Evolutionary conservation across 208 protist genomes (phyloP), one percentile per base, ranked within the genome.

Genomic region (Phytomonas sp.): DNA sequence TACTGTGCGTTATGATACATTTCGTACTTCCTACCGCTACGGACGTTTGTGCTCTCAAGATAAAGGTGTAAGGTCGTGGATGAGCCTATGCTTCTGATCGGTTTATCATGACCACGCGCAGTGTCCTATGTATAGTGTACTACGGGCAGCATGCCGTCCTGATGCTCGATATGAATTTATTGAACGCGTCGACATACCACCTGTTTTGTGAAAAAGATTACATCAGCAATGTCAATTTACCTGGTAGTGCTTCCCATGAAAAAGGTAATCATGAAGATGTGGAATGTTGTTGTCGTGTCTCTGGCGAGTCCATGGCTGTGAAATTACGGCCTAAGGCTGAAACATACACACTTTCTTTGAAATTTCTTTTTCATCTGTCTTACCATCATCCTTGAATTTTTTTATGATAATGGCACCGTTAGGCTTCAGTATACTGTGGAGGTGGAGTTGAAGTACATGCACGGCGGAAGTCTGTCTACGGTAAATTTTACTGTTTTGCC

Each of bases 1-100:
- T 43, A 31, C 28, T 94, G 36, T 31, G 71, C 11, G 88, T 79
- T 36, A 71, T 89, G 46, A 80, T 88, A 64, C 73, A 84, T n/a
- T 26, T 94, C 4, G 66, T 72, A 40, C 30, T 92, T 26, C 46
- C 73, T 9, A 53, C 23, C 2, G 78, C 81, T 0, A 20, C 80
- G 3, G 63, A 79, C 37, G 60, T 86, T 29, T 36, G 77, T 31
- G 66, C 74, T 30, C 68, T 94, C 6, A 71, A 88, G 61, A 75
- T 80, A 11, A 36, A 72, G 53, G 23, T 91, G n/a, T n/a, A 20
- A 17, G 82, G 79, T 11, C 66, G 70, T 2, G 82, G 92, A 64
- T 59, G 46, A 9, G 68, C 82, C 0, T 60, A 43, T 33, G 46
- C 46, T 26, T 56, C 20, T 6, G 17, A 56, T 23, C 26, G 6